These are phyloP conservation scores for Coniochaeta prunicola DNA, from an alignment of 2,329 filamentous ascomycete species.

Conservation along the genomic window DNA sequence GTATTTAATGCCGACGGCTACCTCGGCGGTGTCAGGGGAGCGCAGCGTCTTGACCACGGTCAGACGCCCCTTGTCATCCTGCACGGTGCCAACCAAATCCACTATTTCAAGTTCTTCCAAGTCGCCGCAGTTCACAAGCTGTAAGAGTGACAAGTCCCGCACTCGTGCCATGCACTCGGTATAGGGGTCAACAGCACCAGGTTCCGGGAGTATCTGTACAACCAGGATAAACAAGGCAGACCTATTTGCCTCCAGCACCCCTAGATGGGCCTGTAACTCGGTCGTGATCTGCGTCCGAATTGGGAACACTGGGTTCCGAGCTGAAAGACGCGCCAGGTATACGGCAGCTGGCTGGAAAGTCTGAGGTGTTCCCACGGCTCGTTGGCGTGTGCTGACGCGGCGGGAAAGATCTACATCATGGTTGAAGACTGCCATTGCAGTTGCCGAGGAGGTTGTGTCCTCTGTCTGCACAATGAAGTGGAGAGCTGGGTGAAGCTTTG, in stretches of 20 bases:
- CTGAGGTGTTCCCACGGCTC: conserved; percentile 16
- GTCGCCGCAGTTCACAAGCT: conserved; percentile 20
- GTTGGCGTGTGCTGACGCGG: conserved; percentile 9
- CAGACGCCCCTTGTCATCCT: background rate
- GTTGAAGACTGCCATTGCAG: background rate
- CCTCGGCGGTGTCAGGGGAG: background rate
- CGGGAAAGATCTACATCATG: background rate
- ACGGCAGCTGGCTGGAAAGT: conserved; percentile 22
- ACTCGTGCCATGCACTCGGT: conserved; percentile 16
- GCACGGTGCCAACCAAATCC: conserved; percentile 12
- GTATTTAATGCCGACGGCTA: background rate
- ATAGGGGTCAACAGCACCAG: conserved; percentile 11
- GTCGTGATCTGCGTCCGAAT: conserved; percentile 9
- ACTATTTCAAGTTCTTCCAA: conserved; percentile 21
- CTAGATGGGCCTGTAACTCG: conserved; percentile 23
- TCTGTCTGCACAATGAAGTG: conserved; percentile 18
- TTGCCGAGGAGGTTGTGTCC: background rate
- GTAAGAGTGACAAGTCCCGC: conserved; percentile 20
- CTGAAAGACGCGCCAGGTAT: conserved; percentile 23
- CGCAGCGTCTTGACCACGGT: background rate
- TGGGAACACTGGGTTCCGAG: conserved; percentile 4
- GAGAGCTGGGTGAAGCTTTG: conserved; percentile 15
- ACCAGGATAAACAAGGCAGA: conserved; percentile 20
- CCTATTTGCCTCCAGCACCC: conserved; percentile 19
- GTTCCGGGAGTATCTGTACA: conserved; percentile 15